These are phyloP conservation scores for Puccinia triticina DNA, from an alignment of 1,284 basidiomycete species.

Conservation along the genomic window DNA sequence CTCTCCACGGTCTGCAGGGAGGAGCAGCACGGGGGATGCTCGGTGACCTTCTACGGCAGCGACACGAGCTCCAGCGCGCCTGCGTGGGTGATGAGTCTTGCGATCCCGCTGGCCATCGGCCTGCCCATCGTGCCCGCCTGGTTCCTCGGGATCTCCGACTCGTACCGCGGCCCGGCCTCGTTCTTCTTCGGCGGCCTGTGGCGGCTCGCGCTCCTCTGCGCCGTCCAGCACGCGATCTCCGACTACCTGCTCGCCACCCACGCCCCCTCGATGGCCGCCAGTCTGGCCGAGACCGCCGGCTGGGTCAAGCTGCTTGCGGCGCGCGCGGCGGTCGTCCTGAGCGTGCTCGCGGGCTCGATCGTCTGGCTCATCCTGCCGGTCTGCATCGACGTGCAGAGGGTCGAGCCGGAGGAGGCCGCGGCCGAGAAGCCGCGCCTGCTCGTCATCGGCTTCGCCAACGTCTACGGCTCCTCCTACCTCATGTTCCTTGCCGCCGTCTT, in stretches of 20 bases:
- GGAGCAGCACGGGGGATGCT: conserved; percentile 85
- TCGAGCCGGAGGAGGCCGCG: conserved; percentile 54
- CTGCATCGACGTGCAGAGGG: conserved; percentile 69
- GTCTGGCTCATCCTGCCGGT: conserved; percentile 74
- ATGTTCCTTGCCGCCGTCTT: conserved; percentile 75
- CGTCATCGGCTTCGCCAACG: conserved; percentile 85
- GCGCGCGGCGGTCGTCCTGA: conserved; percentile 66
- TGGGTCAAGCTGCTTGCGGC: conserved; percentile 69
- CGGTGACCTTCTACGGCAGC: conserved; percentile 80
- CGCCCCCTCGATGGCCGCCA: conserved; percentile 14
- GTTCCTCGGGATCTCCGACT: conserved; percentile 71
- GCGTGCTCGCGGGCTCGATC: conserved; percentile 66
- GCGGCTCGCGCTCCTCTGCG: conserved; percentile 67
- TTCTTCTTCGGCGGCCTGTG: conserved; percentile 69
- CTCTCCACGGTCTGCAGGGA: conserved; percentile 85
- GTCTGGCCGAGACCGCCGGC: conserved; percentile 57
- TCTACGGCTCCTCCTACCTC: conserved; percentile 82
- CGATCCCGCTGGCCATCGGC: conserved; percentile 66
- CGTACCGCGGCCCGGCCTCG: conserved; percentile 72
- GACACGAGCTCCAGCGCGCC: conserved; percentile 71
- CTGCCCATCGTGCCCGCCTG: conserved; percentile 69
- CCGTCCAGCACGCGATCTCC: conserved; percentile 72
- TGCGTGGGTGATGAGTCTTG: conserved; percentile 65
- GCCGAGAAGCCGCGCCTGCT: conserved; percentile 65
- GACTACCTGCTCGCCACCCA: conserved; percentile 66